Percentiles rank a stretch among this genome's conserved stretches.
Evolutionary conservation across 257 asterid species (phyloP).

Genomic region (Cinchona pubescens): DNA sequence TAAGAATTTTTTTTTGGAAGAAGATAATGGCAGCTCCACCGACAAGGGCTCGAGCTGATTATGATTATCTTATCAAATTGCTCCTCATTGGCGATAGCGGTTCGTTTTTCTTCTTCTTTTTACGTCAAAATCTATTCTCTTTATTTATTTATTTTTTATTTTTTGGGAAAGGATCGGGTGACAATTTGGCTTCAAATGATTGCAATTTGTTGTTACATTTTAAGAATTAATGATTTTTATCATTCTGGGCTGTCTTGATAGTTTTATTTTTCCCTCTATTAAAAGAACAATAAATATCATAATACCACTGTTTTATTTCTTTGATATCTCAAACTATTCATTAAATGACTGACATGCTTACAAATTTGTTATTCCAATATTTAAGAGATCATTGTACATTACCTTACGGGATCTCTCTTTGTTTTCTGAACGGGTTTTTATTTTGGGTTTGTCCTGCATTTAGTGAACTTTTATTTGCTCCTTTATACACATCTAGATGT

Average conservation of each 20-base stretch:
- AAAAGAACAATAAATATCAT: too few species aligned
- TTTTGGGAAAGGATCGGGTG: too few species aligned
- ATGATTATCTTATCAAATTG: slow-evolving; percentile 34
- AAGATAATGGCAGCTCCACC: slow-evolving; percentile 33
- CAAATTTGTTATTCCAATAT: background rate
- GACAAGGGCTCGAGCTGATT: slow-evolving; percentile 35
- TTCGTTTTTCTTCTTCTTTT: slow-evolving; percentile 21
- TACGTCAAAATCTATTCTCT: too few species aligned
- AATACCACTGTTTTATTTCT: too few species aligned
- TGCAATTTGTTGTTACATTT: background rate
- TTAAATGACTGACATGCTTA: background rate
- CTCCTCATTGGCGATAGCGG: slow-evolving; percentile 41
- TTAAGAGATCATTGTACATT: background rate
- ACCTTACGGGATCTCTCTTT: background rate
- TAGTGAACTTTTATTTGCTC: background rate
- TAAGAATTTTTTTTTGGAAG: background rate
- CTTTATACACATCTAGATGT: background rate
- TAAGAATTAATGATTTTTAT: background rate
- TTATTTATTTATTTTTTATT: too few species aligned
- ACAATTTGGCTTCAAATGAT: background rate
- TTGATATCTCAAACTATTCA: too few species aligned
- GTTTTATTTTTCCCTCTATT: background rate
- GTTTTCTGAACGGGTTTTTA: background rate
- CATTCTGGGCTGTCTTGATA: background rate
- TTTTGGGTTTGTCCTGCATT: background rate